Conservation (phyloP, 495 filamentous ascomycete genomes). For the Coniosporium apollinis region DNA sequence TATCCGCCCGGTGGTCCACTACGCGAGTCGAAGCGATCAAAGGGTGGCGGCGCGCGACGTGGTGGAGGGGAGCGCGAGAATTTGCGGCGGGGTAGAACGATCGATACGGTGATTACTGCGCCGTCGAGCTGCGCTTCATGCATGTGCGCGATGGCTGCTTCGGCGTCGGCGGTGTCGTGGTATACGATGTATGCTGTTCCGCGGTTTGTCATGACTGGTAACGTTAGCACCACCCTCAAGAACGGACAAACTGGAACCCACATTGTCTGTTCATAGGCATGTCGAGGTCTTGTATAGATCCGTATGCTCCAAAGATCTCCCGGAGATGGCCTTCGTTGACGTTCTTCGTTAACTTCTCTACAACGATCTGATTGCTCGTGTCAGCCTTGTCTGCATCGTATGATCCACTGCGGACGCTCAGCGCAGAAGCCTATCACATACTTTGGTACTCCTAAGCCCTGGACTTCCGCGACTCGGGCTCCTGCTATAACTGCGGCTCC, state of each 20-base stretch:
- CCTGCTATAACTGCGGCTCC: slow-evolving; percentile 4
- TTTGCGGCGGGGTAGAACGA: slow-evolving; percentile 67
- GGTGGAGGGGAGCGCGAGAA: slow-evolving; percentile 25
- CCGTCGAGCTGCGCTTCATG: slow-evolving; percentile 95
- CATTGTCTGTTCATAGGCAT: slow-evolving; percentile 78
- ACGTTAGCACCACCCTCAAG: background rate
- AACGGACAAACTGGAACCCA: slow-evolving; percentile 21
- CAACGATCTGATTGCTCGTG: slow-evolving; percentile 50
- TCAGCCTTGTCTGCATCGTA: slow-evolving; percentile 4
- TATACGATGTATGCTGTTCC: slow-evolving; percentile 92
- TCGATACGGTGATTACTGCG: slow-evolving; percentile 72
- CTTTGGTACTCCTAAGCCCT: slow-evolving; percentile 3
- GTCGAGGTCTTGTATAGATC: slow-evolving; percentile 69
- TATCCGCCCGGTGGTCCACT: slow-evolving; percentile 9
- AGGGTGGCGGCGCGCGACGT: slow-evolving; percentile 4
- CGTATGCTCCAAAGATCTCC: slow-evolving; percentile 87
- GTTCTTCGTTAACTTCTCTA: slow-evolving; percentile 94
- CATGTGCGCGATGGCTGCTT: slow-evolving; percentile 88
- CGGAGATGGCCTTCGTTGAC: slow-evolving; percentile 72
- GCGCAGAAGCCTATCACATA: background rate
- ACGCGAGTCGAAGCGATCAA: slow-evolving; percentile 7
- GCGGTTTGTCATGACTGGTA: slow-evolving; percentile 68
- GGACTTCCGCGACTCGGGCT: slow-evolving; percentile 2
- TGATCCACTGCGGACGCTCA: background rate
- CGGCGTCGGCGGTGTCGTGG: slow-evolving; percentile 57